Base-by-base conservation (phyloP, 495 filamentous ascomycete genomes). In the Pyrenula aspistea region DNA sequence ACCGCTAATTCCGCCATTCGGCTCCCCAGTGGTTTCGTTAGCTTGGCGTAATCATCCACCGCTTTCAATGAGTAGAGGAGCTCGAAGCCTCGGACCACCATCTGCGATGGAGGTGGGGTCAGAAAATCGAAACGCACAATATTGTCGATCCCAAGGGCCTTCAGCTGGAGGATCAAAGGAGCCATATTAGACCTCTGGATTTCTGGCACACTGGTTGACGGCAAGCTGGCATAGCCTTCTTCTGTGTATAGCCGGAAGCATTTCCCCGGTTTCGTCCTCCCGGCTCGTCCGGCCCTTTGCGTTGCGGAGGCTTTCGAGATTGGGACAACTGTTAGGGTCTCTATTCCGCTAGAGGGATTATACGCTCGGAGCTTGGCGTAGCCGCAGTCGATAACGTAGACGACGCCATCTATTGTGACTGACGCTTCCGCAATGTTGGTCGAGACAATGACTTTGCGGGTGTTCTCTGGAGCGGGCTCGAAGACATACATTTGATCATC, bases 391-490 rank as follows among this genome's bases (percentile, higher is more conserved):
- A 97, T 78, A 19, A 98, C 92, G 63, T 91, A 97, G 51, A 89
- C 83, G 59, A 97, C 89, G 2, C 89, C 91, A 56, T 94, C 87
- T 50, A 98, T 95, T 8, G 93, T 98, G 15, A 98, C 83, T 0
- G 87, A 92, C 20, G 93, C 94, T 72, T 98, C 93, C 31, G 93
- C 89, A 59, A 98, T 96, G 66, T 97, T 97, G 51, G 93, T 97
- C 2, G 88, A 89, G 58, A 98, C 83, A 50, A 98, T 87, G 25
- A 96, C 88, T 67, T 97, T 98, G 12, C 93, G 76, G 22, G 83
- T 86, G 59, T 91, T 90, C 59, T 88, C 86, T 11, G 89, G 88
- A 10, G 93, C 77, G 49, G 85, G 80, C 60, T 95, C 91, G 59
- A 98, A 97, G 53, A 96, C 87, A 57, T 89, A 89, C 73, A 94